phyloP scores from a whole-genome alignment of 805 yeast genomes.

The Myxozyma melibiosi region DNA sequence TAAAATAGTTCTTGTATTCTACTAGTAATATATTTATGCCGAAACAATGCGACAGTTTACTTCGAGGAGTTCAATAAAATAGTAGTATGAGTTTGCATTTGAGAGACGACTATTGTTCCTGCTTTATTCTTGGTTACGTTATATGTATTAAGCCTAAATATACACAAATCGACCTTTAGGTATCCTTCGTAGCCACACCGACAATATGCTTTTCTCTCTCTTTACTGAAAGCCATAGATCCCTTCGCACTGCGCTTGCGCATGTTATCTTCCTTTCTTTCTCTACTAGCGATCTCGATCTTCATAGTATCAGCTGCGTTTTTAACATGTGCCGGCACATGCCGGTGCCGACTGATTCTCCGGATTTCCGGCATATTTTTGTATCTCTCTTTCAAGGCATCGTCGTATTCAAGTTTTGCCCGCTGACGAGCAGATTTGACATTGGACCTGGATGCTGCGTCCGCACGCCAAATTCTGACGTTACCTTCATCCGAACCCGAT shows the following conservation, averaged over 20 bases:
- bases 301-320: constrained; percentile 85
- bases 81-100: too few relatives aligned
- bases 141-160: too few relatives aligned
- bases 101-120: too few relatives aligned
- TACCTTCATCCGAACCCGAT: constrained; percentile 95
- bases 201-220: constrained; percentile 88
- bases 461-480: constrained; percentile 90
- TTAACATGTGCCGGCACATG: constrained; percentile 86
- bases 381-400: constrained; percentile 88
- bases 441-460: constrained; percentile 81
- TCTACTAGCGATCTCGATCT: constrained; percentile 67
- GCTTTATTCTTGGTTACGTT: too few relatives aligned
- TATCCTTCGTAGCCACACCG: constrained; percentile 60
- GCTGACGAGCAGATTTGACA: constrained; percentile 76
- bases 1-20: too few relatives aligned
- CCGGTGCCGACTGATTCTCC: constrained; percentile 86
- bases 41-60: too few relatives aligned
- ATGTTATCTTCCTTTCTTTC: constrained; percentile 83
- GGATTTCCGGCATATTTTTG: constrained; percentile 95
- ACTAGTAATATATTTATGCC: too few relatives aligned
- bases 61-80: too few relatives aligned
- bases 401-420: constrained; percentile 85
- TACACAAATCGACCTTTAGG: too few relatives aligned
- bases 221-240: constrained; percentile 47
- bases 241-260: constrained; percentile 69